phyloP scores from a whole-genome alignment of 2,329 filamentous ascomycete genomes.

The Sporothrix humicola region DNA sequence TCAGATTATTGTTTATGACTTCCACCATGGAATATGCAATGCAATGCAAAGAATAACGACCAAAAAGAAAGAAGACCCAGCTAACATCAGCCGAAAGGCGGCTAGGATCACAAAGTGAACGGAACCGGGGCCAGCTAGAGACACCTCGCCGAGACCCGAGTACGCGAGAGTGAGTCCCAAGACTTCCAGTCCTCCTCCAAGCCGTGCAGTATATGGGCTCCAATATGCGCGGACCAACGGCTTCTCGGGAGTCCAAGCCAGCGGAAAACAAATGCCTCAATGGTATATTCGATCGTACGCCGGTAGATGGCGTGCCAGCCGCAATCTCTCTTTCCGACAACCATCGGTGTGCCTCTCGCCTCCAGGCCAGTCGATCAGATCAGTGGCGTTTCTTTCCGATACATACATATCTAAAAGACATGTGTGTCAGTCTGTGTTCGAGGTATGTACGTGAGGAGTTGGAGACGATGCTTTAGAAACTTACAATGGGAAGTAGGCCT shows the following conservation, averaged over 20 bases:
- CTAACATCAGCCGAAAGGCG: background rate
- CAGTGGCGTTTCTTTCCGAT: conserved; percentile 62
- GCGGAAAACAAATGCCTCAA: too few relatives aligned
- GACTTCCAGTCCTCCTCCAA: too few relatives aligned
- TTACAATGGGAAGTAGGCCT: conserved; percentile 69
- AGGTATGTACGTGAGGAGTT: background rate
- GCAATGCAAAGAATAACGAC: conserved; percentile 4
- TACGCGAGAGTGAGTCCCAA: too few relatives aligned
- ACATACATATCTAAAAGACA: conserved; percentile 60
- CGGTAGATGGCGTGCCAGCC: too few relatives aligned
- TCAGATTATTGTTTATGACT: background rate
- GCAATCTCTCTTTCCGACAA: background rate
- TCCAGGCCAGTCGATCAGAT: background rate
- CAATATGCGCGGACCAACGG: too few relatives aligned
- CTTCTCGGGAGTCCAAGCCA: too few relatives aligned
- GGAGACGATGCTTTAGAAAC: background rate
- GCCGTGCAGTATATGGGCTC: too few relatives aligned
- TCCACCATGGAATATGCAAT: background rate
- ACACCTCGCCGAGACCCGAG: too few relatives aligned
- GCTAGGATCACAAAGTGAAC: background rate
- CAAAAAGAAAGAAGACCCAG: background rate
- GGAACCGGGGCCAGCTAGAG: too few relatives aligned
- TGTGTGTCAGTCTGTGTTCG: background rate
- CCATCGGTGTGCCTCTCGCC: background rate
- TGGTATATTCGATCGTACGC: too few relatives aligned